Conservation (phyloP, 177 flowering plant genomes). For the Vitis hybrid region DNA sequence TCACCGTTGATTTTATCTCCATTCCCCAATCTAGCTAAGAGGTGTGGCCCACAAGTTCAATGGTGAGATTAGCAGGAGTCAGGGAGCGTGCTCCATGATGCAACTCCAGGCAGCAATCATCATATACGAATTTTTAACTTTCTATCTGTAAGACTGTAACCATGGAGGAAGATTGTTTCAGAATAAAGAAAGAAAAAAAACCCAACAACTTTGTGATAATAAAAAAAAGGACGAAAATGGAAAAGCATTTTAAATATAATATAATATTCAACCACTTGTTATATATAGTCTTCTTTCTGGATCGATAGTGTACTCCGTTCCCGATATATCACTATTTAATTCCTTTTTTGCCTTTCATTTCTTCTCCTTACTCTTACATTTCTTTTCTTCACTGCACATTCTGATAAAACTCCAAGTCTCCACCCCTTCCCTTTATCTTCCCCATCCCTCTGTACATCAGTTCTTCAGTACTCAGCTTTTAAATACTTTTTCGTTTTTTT, state of each 20-base stretch:
- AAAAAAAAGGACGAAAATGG: not conserved
- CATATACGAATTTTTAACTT: not conserved
- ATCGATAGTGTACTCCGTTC: conserved; percentile 35
- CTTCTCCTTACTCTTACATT: not conserved
- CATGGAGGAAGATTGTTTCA: not conserved
- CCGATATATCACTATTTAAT: conserved; percentile 34
- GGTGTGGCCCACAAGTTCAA: not conserved
- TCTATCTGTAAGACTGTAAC: not conserved
- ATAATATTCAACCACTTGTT: conserved; percentile 23
- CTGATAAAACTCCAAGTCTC: conserved; percentile 55
- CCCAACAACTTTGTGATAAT: conserved; percentile 24
- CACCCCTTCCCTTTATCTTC: conserved; percentile 41
- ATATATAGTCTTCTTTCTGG: conserved; percentile 23
- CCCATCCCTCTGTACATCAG: conserved; percentile 53
- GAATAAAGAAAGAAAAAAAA: conserved; percentile 2
- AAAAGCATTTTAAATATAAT: conserved; percentile 7
- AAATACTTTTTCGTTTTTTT: not conserved
- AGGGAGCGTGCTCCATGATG: not conserved
- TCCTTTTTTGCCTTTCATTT: conserved; percentile 5
- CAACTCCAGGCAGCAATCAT: conserved; percentile 4
- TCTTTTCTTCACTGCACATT: conserved; percentile 31
- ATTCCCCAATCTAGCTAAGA: not conserved
- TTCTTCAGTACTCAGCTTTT: conserved; percentile 15
- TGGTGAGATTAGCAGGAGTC: not conserved
- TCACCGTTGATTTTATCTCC: not conserved